These are phyloP conservation scores for Ilex asprella DNA, from an alignment of 257 asterid genomes.

Conservation along the genomic window DNA sequence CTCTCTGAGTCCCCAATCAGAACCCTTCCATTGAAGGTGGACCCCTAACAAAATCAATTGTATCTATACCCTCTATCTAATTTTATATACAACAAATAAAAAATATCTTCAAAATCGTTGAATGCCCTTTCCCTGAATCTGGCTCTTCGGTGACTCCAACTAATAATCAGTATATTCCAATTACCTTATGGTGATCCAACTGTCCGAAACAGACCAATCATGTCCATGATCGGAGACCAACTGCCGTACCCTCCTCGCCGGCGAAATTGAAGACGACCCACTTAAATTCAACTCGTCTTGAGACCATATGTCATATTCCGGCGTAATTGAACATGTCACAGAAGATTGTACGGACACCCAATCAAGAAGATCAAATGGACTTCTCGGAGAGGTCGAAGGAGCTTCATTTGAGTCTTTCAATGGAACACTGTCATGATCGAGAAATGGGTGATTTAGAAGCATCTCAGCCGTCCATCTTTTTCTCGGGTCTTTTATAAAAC, in stretches of 20 bases:
- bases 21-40: too few relatives aligned
- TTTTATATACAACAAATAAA: too few relatives aligned
- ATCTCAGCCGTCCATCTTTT: conserved; percentile 26
- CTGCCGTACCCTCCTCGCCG: conserved; percentile 38
- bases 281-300: conserved; percentile 12
- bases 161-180: not conserved
- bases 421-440: conserved; percentile 6
- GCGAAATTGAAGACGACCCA: conserved; percentile 17
- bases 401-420: not conserved
- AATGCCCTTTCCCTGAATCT: not conserved
- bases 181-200: conserved; percentile 71
- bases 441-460: conserved; percentile 20
- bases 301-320: conserved; percentile 10
- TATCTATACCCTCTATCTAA: too few relatives aligned
- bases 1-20: too few relatives aligned
- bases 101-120: not conserved
- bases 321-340: conserved; percentile 23
- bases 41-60: too few relatives aligned
- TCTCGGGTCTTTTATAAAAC: conserved; percentile 11
- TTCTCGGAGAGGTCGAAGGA: conserved; percentile 45
- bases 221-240: conserved; percentile 16
- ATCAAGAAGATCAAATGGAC: conserved; percentile 68
- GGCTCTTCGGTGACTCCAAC: not conserved
- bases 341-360: conserved; percentile 40
- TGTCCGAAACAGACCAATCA: conserved; percentile 49